Evolutionary conservation across 163 green algal species (phyloP).

Genomic region (Prototheca stagnorum): DNA sequence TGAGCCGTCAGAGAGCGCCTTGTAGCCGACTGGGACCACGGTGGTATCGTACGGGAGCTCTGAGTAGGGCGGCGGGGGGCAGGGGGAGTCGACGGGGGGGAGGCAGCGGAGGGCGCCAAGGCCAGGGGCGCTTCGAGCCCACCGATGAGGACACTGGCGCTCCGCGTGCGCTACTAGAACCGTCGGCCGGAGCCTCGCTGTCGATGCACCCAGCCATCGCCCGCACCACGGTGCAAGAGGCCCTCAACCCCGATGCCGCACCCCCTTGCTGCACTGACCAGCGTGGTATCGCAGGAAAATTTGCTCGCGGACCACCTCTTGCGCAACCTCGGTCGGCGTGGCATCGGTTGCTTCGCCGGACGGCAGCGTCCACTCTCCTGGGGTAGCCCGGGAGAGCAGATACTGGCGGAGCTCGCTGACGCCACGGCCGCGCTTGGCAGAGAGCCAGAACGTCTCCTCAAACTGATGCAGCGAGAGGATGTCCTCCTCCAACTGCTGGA

Average conservation of each 20-base stretch:
- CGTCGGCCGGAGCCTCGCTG: too few relatives aligned
- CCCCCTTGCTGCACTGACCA: neutral
- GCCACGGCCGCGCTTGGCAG: too few relatives aligned
- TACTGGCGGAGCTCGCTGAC: constrained; percentile 18
- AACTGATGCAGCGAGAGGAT: constrained; percentile 15
- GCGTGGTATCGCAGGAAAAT: constrained; percentile 23
- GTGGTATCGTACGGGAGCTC: constrained; percentile 8
- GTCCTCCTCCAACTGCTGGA: constrained; percentile 11
- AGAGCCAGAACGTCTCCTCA: constrained; percentile 23
- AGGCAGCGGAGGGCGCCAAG: neutral
- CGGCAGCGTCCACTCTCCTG: constrained; percentile 22
- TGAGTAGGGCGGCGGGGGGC: too few relatives aligned
- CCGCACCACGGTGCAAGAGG: neutral
- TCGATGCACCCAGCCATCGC: too few relatives aligned
- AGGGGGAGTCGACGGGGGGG: too few relatives aligned
- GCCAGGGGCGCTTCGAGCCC: neutral
- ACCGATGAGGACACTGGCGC: neutral
- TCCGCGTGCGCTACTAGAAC: too few relatives aligned
- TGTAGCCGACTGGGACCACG: neutral
- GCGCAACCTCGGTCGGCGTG: constrained; percentile 13
- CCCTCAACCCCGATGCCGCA: neutral
- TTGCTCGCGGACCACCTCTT: constrained; percentile 38
- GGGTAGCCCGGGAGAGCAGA: constrained; percentile 9
- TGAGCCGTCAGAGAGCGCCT: constrained; percentile 6
- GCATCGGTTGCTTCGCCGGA: constrained; percentile 11